Evolutionary conservation across 2,329 filamentous ascomycete species (phyloP).

Genomic region (Bipolaris gigantea): DNA sequence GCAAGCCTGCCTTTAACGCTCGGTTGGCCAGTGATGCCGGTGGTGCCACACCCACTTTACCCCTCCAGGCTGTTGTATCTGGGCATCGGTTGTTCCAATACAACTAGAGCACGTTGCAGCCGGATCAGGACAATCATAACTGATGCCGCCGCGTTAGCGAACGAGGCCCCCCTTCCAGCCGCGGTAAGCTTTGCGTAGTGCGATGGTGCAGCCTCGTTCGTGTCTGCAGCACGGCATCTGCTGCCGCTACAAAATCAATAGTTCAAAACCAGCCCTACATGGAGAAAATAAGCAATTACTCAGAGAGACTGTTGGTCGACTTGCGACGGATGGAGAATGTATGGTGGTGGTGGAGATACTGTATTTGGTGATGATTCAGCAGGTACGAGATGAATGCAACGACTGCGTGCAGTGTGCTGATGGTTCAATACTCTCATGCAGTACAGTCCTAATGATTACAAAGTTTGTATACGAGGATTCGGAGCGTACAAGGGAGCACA

Average conservation of each 20-base stretch:
- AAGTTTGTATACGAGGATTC: too few species aligned
- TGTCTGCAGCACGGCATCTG: constrained; percentile 2
- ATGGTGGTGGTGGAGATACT: constrained; percentile 7
- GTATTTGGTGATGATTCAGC: constrained; percentile 16
- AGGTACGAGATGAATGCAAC: neutral
- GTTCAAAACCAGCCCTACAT: constrained; percentile 7
- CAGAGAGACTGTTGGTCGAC: neutral
- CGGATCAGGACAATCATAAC: constrained; percentile 21
- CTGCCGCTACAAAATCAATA: constrained; percentile 18
- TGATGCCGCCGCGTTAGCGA: constrained; percentile 18
- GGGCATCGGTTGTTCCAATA: constrained; percentile 8
- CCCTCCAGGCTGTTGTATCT: constrained; percentile 7
- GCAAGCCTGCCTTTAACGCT: constrained; percentile 11
- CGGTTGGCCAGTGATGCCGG: constrained; percentile 8
- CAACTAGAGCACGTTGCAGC: constrained; percentile 2
- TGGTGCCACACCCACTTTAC: constrained; percentile 14
- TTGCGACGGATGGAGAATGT: constrained; percentile 17
- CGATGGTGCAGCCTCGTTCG: constrained; percentile 10
- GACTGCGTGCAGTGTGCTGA: neutral
- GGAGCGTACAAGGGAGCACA: neutral
- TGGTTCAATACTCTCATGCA: neutral
- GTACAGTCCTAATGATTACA: neutral
- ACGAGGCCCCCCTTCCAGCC: constrained; percentile 10
- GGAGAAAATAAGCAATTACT: constrained; percentile 1
- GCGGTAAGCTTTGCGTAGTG: constrained; percentile 15